Evolutionary conservation across 495 filamentous ascomycete genomes (phyloP), one percentile per base, ranked within the genome.

Genomic region (Penicillium soppii): DNA sequence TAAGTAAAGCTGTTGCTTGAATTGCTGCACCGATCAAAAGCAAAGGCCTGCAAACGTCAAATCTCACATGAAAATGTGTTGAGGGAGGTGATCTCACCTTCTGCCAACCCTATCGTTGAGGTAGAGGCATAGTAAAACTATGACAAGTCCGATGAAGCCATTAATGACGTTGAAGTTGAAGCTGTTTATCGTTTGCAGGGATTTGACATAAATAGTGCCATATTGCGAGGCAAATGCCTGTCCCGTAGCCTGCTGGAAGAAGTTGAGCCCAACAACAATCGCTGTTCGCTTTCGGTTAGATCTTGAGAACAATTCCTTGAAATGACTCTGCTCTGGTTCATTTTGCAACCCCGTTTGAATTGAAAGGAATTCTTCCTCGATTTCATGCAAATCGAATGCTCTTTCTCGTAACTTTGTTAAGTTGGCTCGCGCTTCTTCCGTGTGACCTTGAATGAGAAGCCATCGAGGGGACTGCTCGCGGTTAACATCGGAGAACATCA

Each of bases 201-300:
- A 60, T 39, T 67, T 57, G 9, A 73, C 58, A 40, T 71, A 73
- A 3, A 71, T 13, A 1, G 64, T 67, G 13, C 65, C 60, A 33
- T 73, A 73, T 21, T 59, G 54, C 6, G 58, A 56, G 16, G 61
- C 56, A 40, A 73, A 73, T 0, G 56, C 53, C 17, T 61, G 55
- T 8, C 70, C 70, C 4, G 70, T 71, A 2, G 65, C 59, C 50
- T 73, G 69, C 8, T 62, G 51, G 52, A 70, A 70, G 29, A 70
- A 65, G 30, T 67, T 68, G 17, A 56, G 50, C 16, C 59, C 61
- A 7, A 59, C 46, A 12, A 59, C 62, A 19, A 73, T 58, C 9
- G 68, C 48, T 7, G 70, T 73, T 12, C 70, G 64, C 35, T 61
- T 61, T 25, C 59, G 53, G 26, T 71, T 71, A 9, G 51, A 43